Evolutionary conservation across 345 rosid genomes (phyloP).

Genomic region (Citrus cavaleriei): DNA sequence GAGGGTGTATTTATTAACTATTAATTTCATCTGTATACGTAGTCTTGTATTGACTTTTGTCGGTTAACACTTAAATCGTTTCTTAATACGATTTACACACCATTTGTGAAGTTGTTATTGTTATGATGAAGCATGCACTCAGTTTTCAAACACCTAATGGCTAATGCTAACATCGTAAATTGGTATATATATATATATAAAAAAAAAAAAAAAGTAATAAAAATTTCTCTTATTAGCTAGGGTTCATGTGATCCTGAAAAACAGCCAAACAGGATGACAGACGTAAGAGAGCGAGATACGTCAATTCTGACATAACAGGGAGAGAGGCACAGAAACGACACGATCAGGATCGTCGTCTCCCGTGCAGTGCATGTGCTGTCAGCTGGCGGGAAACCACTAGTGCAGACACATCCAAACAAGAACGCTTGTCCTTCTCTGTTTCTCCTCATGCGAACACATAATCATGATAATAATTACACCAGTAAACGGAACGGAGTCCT

Average conservation of each 20-base stretch:
- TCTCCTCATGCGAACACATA: background rate
- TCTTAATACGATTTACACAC: background rate
- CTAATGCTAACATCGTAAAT: background rate
- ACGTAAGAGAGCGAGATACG: slow-evolving; percentile 4
- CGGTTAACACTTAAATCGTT: background rate
- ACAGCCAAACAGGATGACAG: slow-evolving; percentile 11
- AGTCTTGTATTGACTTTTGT: background rate
- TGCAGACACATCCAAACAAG: background rate
- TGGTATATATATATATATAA: too few species aligned
- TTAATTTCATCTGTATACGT: too few species aligned
- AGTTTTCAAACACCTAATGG: background rate
- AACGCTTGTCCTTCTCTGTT: background rate
- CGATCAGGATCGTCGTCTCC: background rate
- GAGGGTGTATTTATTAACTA: too few species aligned
- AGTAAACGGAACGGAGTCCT: background rate
- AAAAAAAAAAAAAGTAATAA: background rate
- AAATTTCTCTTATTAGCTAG: background rate
- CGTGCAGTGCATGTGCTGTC: slow-evolving; percentile 11
- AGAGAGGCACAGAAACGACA: background rate
- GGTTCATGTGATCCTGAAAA: slow-evolving; percentile 12
- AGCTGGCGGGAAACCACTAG: slow-evolving; percentile 29
- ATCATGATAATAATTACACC: background rate
- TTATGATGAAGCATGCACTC: background rate
- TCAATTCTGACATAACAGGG: too few species aligned
- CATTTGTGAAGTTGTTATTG: background rate